Base-by-base conservation (phyloP, 306 rosid genomes). In the Vigna mungo region DNA sequence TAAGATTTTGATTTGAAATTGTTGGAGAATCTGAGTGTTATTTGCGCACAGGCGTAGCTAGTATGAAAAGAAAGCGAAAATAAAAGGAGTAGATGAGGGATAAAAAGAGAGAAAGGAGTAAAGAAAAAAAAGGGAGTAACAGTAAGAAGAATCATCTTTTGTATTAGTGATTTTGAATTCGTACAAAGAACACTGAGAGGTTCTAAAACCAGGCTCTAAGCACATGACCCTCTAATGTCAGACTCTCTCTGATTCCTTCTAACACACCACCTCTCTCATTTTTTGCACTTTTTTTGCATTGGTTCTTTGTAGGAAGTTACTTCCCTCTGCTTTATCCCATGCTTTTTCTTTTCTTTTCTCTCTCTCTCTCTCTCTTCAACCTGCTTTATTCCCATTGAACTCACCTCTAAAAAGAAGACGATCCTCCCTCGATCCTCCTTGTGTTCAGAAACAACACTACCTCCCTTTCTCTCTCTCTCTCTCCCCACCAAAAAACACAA, bases 301-400 rank as follows among this genome's bases (percentile, higher is more conserved):
- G 86, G 83, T 88, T 94, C 88, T 89, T 87, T 88, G 91, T 80
- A 87, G 93, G 98, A 95, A 95, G 92, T 90, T 90, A 92, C 93
- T 78, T 87, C 88, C 83, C 80, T 85, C 89, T 87, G 84, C 89
- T 92, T 92, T 92, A 87, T 90, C 91, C 66, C 83, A 75, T 78
- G 30, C 83, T 84, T 83, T 84, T 82, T 78, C 74, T 71, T 78
- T 79, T 84, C 41, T 36, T 34, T 34, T 34, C 7, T 36, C 41
- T 36, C 41, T 34, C 37, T 34, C 39, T 80, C 76, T 70, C 82
- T 71, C 87, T 76, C 89, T 78, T 85, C 25, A 65, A 66, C 87
- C 71, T 68, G 62, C 98, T 94, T 92, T 94, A 94, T 94, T 95
- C 99, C 88, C 88, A 80, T 87, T 81, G 82, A 87, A 88, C 93